These are phyloP conservation scores for Gossypium schwendimanii DNA, from an alignment of 441 rosid species.

Conservation along the genomic window DNA sequence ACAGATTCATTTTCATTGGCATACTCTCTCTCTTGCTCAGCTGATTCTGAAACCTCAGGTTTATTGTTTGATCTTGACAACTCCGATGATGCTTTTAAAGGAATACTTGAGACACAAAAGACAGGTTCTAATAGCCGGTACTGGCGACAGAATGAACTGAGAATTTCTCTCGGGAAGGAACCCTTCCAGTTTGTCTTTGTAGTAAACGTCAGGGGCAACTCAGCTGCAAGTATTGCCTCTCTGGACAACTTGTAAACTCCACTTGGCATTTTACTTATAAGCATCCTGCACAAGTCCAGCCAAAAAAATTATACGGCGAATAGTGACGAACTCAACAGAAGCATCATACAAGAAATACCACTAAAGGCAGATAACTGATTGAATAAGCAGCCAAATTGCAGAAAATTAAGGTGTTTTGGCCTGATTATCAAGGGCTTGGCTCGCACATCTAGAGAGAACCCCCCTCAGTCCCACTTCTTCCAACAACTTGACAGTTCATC, in stretches of 20 bases:
- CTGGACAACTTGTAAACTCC: constrained; percentile 81
- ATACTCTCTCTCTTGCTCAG: constrained; percentile 24
- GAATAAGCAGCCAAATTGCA: neutral
- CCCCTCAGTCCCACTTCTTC: neutral
- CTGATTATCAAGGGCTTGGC: neutral
- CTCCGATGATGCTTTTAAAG: constrained; percentile 38
- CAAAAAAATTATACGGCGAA: constrained; percentile 9
- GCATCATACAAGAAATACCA: neutral
- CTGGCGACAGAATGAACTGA: constrained; percentile 73
- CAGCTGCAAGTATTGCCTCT: constrained; percentile 62
- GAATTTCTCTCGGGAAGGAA: constrained; percentile 69
- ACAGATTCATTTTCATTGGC: constrained; percentile 27
- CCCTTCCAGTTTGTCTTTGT: constrained; percentile 85
- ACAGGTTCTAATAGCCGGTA: constrained; percentile 77
- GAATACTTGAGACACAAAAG: constrained; percentile 33
- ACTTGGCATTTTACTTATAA: constrained; percentile 60
- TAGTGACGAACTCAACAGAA: constrained; percentile 3
- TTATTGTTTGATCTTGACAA: constrained; percentile 47
- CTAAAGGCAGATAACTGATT: neutral
- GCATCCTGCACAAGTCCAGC: constrained; percentile 42
- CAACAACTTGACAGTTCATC: constrained; percentile 7
- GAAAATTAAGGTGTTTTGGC: neutral
- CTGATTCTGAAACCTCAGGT: constrained; percentile 34
- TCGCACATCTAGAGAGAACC: neutral
- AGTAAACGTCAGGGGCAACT: constrained; percentile 60